These are phyloP conservation scores for Pestalotiopsis sp. DNA, from an alignment of 2,329 filamentous ascomycete species.

Conservation along the genomic window DNA sequence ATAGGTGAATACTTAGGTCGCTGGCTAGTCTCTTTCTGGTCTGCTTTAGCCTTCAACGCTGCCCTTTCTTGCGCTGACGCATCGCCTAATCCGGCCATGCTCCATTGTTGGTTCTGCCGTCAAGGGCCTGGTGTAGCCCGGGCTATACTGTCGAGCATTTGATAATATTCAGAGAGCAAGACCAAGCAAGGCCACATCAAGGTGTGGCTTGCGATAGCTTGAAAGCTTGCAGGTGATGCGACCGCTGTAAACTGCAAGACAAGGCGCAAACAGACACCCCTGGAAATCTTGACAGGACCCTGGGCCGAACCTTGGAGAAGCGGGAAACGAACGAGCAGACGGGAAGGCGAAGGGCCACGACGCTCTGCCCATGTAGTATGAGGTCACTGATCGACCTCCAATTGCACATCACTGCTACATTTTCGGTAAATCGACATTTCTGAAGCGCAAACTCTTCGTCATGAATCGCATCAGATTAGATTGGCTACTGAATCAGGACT, in stretches of 20 bases:
- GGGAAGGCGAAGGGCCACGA: neutral
- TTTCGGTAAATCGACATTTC: neutral
- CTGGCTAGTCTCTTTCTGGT: neutral
- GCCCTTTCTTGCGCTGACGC: neutral
- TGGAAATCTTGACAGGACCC: constrained; percentile 3
- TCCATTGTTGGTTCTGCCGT: neutral
- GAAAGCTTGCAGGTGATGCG: neutral
- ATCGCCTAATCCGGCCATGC: neutral
- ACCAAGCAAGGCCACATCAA: neutral
- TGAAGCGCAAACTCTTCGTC: neutral
- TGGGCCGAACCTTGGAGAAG: neutral
- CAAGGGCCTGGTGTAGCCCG: neutral
- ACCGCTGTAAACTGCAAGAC: neutral
- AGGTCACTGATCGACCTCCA: constrained; percentile 9
- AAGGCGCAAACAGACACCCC: neutral
- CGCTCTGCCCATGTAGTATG: constrained; percentile 1
- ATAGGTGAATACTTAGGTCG: neutral
- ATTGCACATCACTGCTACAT: constrained; percentile 9
- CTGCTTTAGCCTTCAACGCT: neutral
- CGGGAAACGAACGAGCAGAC: neutral
- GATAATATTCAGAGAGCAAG: neutral
- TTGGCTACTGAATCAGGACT: too few relatives aligned
- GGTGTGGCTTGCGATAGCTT: constrained; percentile 7
- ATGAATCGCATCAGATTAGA: neutral
- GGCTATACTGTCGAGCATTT: neutral